A percentile compares a stretch with the other conserved stretches of the same genome.
Evolutionary conservation across 2,329 filamentous ascomycete species (phyloP).

Genomic region (Coniochaeta sp.): DNA sequence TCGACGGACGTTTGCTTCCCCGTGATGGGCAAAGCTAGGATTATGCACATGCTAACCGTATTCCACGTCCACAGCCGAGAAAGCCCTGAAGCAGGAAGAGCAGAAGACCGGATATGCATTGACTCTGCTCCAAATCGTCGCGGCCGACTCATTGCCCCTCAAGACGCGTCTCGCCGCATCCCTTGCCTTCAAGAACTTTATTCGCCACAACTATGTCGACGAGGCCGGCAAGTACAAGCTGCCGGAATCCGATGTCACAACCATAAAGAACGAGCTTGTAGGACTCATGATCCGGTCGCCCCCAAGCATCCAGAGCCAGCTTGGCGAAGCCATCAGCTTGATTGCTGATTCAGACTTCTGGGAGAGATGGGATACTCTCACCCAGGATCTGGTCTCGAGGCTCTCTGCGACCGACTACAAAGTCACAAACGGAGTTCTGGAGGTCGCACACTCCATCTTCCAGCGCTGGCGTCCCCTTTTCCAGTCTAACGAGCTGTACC

Average conservation of each 20-base stretch:
- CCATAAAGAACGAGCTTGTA: slow-evolving; percentile 93
- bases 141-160: slow-evolving; percentile 60
- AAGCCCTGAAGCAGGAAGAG: slow-evolving; percentile 70
- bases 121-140: slow-evolving; percentile 82
- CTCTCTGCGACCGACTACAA: slow-evolving; percentile 75
- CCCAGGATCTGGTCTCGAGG: slow-evolving; percentile 81
- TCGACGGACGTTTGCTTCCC: background rate
- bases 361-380: slow-evolving; percentile 91
- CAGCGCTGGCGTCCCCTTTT: slow-evolving; percentile 92
- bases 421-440: slow-evolving; percentile 87
- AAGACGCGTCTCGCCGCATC: slow-evolving; percentile 83
- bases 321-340: slow-evolving; percentile 93
- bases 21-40: too few species aligned
- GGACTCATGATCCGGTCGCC: slow-evolving; percentile 94
- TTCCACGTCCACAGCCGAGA: slow-evolving; percentile 58
- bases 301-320: slow-evolving; percentile 78
- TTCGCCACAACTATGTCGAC: slow-evolving; percentile 89
- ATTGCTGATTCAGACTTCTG: slow-evolving; percentile 99
- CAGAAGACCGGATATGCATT: slow-evolving; percentile 83
- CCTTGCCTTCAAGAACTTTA: slow-evolving; percentile 97
- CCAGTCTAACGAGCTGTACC: slow-evolving; percentile 85
- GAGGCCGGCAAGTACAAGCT: slow-evolving; percentile 94
- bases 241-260: slow-evolving; percentile 69
- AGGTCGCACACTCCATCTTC: slow-evolving; percentile 98
- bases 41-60: background rate